Evolutionary conservation across 345 rosid species (phyloP), one percentile per base, ranked within the genome.

Genomic region (Aquilaria sinensis): DNA sequence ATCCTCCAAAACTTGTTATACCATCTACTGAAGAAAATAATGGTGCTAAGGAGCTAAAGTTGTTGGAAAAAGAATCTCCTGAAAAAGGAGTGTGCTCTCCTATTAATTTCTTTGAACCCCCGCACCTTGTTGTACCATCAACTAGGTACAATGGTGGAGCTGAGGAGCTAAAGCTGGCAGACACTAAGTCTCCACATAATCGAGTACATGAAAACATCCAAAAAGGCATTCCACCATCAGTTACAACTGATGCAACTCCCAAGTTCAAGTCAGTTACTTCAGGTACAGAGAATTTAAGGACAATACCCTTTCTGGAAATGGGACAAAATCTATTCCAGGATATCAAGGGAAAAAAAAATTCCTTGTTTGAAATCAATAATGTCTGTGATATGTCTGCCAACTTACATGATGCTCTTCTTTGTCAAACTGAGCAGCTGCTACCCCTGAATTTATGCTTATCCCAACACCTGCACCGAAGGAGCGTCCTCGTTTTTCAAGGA

Each of bases 381-480:
- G 43, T 5, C 8, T 0, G 5, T 9, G 43, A 37, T 3, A 37
- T 37, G 43, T 37, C 8, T 37, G 5, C 23, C 23, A 23, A 37
- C 43, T 5, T 37, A 12, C 31, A 6, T 30, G 12, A 16, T 23
- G 8, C 43, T 37, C 43, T 37, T 69, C 56, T 32, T 64, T 60
- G 53, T 53, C 62, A 45, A 62, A 55, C 67, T 52, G 76, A 85
- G 94, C 77, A 43, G 67, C 65, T 69, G 46, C 58, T 45, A 70
- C 87, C 31, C 89, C 74, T 1, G 81, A 77, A 56, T 70, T 76
- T 65, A 64, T 69, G 56, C 59, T 74, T 73, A 71, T 93, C 60
- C 78, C 62, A 58, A 90, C 94, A 1, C 94, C 96, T 31, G 81
- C 87, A 47, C 57, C 75, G 30, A 86, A 73, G 78, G 97, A 93